Base-by-base conservation (phyloP, 495 filamentous ascomycete species). In the Podospora conica region DNA sequence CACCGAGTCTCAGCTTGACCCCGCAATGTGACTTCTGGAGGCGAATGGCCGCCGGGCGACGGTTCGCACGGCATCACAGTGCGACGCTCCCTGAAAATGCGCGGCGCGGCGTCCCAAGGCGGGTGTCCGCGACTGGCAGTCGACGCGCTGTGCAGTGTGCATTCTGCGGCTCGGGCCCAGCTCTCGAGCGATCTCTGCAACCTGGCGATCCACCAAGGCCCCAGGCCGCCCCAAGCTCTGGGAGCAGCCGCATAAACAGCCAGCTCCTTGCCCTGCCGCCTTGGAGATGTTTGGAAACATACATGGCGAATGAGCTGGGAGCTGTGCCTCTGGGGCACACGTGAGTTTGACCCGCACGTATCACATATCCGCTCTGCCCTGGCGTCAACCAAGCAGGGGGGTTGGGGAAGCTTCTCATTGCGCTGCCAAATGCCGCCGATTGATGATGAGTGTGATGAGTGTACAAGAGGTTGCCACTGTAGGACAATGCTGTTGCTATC, bases 1-100 rank as follows among this genome's bases (percentile, higher is more conserved):
- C 53, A 18, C 9, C 53, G 70, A 69, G 76, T 76, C 75, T 79
- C 76, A 75, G 68, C 64, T 63, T 71, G 58, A 54, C 72, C 65
- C 73, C 69, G 63, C 71, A 53, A 58, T 53, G 71, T 69, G 66
- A 75, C 76, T 71, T 74, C 33, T 69, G 72, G 70, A 76, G 71
- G 75, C 74, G 76, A 75, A 71, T 53, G 57, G 65, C 61, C 55
- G 58, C 64, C 68, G 65, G 59, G 65, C 58, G 65, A 67, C 65
- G 60, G 69, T 66, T 71, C 68, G 73, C 66, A 67, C 68, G 62
- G 68, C 66, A 69, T 68, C 62, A 57, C 9, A 64, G n/a, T 33
- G 53, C 60, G 60, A 28, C 31, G 40, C 53, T 18, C 22, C 48
- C 64, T 48, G 55, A 57, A n/a, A 27, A 27, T 57, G 25, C 15